A percentile compares a stretch with the other conserved stretches of the same genome.
Evolutionary conservation across 257 asterid genomes (phyloP).

Genomic region (Thymus quinquecostatus): DNA sequence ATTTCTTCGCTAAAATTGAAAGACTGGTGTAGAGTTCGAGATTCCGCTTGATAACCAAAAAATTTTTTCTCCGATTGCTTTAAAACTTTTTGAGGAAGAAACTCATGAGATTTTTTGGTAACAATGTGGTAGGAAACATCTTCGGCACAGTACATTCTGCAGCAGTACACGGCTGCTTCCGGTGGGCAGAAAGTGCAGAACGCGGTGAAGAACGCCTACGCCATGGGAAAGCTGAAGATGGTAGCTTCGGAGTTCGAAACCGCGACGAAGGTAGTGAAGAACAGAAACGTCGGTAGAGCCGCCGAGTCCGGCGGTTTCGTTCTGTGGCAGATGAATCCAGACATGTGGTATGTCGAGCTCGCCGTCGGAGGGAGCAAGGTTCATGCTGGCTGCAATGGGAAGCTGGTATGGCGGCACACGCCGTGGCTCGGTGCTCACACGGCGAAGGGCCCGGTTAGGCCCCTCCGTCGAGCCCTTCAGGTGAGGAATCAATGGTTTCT

Average conservation of each 20-base stretch:
- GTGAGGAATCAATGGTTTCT: slow-evolving; percentile 31
- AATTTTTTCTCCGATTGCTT: too few relatives aligned
- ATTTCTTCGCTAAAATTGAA: not conserved
- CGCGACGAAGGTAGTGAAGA: slow-evolving; percentile 83
- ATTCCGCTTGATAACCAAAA: not conserved
- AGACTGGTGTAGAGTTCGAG: slow-evolving; percentile 10
- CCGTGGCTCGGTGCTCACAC: slow-evolving; percentile 98
- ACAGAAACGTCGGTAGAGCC: slow-evolving; percentile 62
- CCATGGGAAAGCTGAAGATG: slow-evolving; percentile 93
- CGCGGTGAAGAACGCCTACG: slow-evolving; percentile 74
- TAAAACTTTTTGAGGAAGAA: slow-evolving; percentile 4
- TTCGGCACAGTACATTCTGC: slow-evolving; percentile 88
- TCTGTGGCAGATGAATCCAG: slow-evolving; percentile 94
- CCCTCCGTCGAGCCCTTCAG: slow-evolving; percentile 94
- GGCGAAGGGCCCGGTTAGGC: slow-evolving; percentile 89
- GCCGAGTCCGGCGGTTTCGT: slow-evolving; percentile 91
- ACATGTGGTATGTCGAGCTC: slow-evolving; percentile 95
- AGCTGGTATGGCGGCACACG: slow-evolving; percentile 94
- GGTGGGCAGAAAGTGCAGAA: slow-evolving; percentile 80
- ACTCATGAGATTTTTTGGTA: slow-evolving; percentile 5
- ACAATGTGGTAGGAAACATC: slow-evolving; percentile 72
- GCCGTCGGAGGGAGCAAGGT: slow-evolving; percentile 94
- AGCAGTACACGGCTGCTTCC: slow-evolving; percentile 86
- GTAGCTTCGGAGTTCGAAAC: slow-evolving; percentile 89
- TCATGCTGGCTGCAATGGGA: slow-evolving; percentile 95